Evolutionary conservation across 164 flowering plant genomes (phyloP), one percentile per base, ranked within the genome.

Genomic region (Santalum album): DNA sequence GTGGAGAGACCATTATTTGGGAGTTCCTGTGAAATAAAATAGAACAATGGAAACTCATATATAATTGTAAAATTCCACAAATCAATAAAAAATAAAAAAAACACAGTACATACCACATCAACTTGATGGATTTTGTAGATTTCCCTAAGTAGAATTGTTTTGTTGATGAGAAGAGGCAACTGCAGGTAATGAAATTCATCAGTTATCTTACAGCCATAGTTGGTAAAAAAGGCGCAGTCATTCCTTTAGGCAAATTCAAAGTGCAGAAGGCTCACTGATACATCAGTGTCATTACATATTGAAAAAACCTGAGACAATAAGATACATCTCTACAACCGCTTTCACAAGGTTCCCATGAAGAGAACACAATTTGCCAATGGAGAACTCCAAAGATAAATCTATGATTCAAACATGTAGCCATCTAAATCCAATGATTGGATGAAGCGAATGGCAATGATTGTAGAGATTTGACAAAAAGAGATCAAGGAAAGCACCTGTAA

Each of bases 131-230:
- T 60, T 67, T 76, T 85, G 43, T 57, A 57, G 21, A 83, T 78
- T 72, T 92, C 96, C 52, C 77, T 86, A 42, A 36, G 58, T 51
- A 92, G 43, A 39, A 66, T 62, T 16, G 29, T 56, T 64, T 75
- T 76, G 69, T 79, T 67, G 61, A 89, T 56, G 20, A 92, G 60
- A 29, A 80, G 77, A 6, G 98, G 98, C 45, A 89, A 29, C 98
- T 92, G 84, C 78, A 76, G 22, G 57, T 36, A 29, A 50, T 29
- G 27, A 17, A 40, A 26, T 18, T 22, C n/a, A 22, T 48, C 29
- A 21, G 24, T 20, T 7, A 20, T 47, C 12, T 5, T 2, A 48
- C 39, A 23, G 22, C 7, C 16, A 11, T 1, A 45, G 51, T 27
- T 27, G 18, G 40, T 9, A 40, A 3, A 16, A 22, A 25, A 6